Evolutionary conservation across 1,284 basidiomycete species (phyloP).

Genomic region (Fomitopsis pinicola): DNA sequence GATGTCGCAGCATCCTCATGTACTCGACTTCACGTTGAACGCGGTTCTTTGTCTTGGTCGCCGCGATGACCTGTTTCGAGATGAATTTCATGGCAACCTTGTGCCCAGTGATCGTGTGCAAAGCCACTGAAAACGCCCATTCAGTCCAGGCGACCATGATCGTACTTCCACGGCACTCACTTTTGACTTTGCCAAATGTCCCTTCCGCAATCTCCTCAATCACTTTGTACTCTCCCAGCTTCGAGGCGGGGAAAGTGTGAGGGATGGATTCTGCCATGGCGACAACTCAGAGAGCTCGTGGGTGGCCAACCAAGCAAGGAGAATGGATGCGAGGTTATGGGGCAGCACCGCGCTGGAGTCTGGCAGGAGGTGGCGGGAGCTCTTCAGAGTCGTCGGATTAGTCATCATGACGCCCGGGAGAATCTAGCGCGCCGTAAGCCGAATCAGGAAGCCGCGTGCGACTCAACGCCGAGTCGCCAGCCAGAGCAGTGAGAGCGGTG

Average conservation of each 20-base stretch:
- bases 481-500: no score
- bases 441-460: neutral
- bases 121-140: constrained; percentile 66
- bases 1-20: constrained; percentile 86
- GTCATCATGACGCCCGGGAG: neutral
- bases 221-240: constrained; percentile 77
- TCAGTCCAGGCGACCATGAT: neutral
- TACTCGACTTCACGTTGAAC: constrained; percentile 97
- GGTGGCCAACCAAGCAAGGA: neutral
- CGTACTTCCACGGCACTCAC: constrained; percentile 44
- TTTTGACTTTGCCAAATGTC: constrained; percentile 98
- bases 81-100: constrained; percentile 98
- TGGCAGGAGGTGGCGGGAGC: neutral
- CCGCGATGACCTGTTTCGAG: constrained; percentile 90
- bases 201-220: constrained; percentile 80
- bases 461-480: neutral
- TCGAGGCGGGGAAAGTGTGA: constrained; percentile 43
- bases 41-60: constrained; percentile 86
- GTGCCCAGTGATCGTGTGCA: constrained; percentile 92
- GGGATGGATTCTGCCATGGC: constrained; percentile 22
- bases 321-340: neutral
- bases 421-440: no score
- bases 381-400: neutral
- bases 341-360: neutral
- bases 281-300: constrained; percentile 1